Percentiles rank a stretch among this genome's conserved stretches.
Conservation (phyloP, 2,329 filamentous ascomycete genomes). For the Ceratocystis cubensis region DNA sequence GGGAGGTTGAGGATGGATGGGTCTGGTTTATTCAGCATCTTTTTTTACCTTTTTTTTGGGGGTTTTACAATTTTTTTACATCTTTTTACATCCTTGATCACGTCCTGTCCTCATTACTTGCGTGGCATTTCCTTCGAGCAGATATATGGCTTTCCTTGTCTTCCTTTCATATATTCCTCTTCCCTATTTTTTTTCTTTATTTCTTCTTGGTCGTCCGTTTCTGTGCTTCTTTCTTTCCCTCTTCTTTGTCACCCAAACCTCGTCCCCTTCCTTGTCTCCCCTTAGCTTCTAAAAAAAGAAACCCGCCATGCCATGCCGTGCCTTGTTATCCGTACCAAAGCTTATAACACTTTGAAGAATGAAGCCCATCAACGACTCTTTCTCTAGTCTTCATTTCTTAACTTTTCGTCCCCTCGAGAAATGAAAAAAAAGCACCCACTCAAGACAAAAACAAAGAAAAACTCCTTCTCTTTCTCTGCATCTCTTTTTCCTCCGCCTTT, state of each 20-base stretch:
- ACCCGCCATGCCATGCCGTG: neutral
- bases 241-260: neutral
- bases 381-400: neutral
- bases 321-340: neutral
- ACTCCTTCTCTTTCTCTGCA: neutral
- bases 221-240: neutral
- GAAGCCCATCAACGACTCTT: neutral
- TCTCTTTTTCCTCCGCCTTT: neutral
- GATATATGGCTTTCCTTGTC: no score
- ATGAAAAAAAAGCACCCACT: no score
- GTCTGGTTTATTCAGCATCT: no score
- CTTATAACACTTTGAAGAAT: neutral
- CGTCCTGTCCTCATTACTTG: no score
- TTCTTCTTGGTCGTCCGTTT: neutral
- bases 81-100: no score
- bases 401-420: no score
- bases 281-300: constrained; percentile 1
- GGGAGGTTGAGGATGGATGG: no score
- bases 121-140: no score
- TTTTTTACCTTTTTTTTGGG: no score
- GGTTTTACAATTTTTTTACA: no score
- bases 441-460: no score
- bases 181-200: neutral
- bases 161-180: neutral
- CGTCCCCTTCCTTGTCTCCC: neutral